Conservation (phyloP, 2,329 filamentous ascomycete species). For the Lasiodiplodia theobromae region DNA sequence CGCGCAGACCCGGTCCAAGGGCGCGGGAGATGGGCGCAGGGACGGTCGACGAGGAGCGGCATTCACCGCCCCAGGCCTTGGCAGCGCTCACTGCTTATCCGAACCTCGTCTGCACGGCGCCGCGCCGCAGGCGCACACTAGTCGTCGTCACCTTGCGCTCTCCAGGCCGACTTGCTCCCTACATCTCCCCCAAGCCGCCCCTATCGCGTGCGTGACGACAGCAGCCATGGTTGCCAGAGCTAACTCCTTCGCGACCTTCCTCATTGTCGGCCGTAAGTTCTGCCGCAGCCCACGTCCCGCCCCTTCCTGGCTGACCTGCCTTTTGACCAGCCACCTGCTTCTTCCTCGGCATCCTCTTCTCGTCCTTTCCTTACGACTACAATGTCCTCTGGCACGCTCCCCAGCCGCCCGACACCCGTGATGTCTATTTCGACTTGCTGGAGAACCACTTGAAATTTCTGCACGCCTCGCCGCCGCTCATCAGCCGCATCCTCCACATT, state of each 20-base stretch:
- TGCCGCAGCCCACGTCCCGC: constrained; percentile 31
- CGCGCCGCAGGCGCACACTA: constrained; percentile 9
- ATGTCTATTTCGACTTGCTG: constrained; percentile 79
- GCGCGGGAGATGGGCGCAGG: constrained; percentile 25
- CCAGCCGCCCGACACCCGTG: constrained; percentile 57
- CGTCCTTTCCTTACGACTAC: constrained; percentile 94
- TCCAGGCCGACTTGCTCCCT: neutral
- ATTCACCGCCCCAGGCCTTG: constrained; percentile 4
- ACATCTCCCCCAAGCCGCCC: neutral
- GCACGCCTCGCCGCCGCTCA: constrained; percentile 88
- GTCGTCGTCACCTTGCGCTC: constrained; percentile 4
- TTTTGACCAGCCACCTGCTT: constrained; percentile 73
- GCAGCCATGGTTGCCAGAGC: constrained; percentile 34
- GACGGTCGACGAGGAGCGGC: constrained; percentile 4
- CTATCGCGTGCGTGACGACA: constrained; percentile 7
- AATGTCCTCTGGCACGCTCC: constrained; percentile 81
- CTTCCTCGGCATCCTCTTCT: constrained; percentile 98
- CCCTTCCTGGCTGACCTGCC: constrained; percentile 23
- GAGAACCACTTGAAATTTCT: constrained; percentile 91
- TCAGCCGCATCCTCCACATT: constrained; percentile 92
- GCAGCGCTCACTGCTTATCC: constrained; percentile 17
- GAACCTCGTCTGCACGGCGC: constrained; percentile 16
- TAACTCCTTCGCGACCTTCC: constrained; percentile 87
- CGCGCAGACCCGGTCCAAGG: neutral
- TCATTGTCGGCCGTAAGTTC: constrained; percentile 90